Percentiles rank a stretch among this genome's conserved stretches.
Conservation (phyloP, 1,284 basidiomycete genomes). For the Tilletia indica region DNA sequence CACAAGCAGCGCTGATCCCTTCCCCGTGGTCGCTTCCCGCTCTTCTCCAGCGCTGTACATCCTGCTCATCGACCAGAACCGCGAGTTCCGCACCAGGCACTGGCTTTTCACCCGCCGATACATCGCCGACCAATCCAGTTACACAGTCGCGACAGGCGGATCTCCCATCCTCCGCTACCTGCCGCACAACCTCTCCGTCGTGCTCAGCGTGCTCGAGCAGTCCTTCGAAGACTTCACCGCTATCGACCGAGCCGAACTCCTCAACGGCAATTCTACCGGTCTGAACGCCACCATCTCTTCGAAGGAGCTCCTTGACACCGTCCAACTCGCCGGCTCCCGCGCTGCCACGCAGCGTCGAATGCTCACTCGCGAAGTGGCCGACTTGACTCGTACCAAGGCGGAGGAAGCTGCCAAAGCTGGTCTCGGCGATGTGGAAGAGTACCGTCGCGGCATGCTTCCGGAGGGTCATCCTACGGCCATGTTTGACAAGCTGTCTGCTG, state of each 20-base stretch:
- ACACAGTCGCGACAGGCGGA: conserved; percentile 50
- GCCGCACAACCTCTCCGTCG: conserved; percentile 45
- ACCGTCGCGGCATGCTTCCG: conserved; percentile 32
- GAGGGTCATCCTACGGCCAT: background rate
- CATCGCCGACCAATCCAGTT: conserved; percentile 48
- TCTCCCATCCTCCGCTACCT: conserved; percentile 49
- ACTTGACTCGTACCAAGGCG: conserved; percentile 36
- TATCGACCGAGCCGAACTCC: conserved; percentile 24
- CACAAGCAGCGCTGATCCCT: conserved; percentile 27
- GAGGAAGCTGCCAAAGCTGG: conserved; percentile 25
- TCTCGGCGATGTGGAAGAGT: conserved; percentile 27
- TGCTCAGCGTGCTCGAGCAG: conserved; percentile 43
- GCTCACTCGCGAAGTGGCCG: conserved; percentile 38
- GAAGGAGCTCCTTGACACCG: conserved; percentile 31
- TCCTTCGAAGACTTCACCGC: conserved; percentile 29
- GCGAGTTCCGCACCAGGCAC: conserved; percentile 51
- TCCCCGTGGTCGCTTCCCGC: conserved; percentile 22
- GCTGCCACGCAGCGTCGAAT: conserved; percentile 36
- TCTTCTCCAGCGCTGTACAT: conserved; percentile 49
- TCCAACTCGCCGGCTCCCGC: conserved; percentile 32
- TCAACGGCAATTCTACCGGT: background rate
- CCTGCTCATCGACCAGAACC: conserved; percentile 46
- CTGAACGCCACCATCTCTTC: background rate
- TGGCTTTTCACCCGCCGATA: conserved; percentile 50
- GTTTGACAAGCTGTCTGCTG: background rate